Evolutionary conservation across 78 protist genomes (phyloP).

Genomic region (Reticulomyxa filosa): DNA sequence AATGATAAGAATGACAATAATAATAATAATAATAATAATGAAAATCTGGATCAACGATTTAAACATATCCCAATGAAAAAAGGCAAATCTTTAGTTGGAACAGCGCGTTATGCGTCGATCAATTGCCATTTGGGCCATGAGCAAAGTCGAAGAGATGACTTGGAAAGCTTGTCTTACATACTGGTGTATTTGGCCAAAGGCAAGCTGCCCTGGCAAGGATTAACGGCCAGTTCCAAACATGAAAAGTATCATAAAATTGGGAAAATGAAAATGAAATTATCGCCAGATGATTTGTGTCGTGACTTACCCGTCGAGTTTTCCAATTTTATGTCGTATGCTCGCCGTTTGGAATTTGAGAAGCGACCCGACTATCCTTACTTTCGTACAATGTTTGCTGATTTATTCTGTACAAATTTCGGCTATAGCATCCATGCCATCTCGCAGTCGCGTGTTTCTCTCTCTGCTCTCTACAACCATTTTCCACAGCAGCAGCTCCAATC

Average conservation of each 20-base stretch:
- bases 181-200: constrained; percentile 46
- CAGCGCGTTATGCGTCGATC: constrained; percentile 34
- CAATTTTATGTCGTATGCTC: constrained; percentile 30
- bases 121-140: constrained; percentile 41
- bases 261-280: constrained; percentile 5
- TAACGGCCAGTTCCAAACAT: constrained; percentile 7
- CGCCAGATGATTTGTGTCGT: constrained; percentile 9
- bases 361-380: constrained; percentile 51
- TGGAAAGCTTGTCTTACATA: constrained; percentile 59
- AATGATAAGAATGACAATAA: too few species aligned
- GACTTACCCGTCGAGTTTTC: constrained; percentile 39
- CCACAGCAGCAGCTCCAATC: too few species aligned
- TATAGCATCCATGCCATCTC: too few species aligned
- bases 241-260: not conserved
- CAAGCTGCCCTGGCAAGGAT: constrained; percentile 60
- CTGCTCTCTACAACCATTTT: too few species aligned
- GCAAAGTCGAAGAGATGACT: constrained; percentile 81
- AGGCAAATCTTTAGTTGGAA: too few species aligned
- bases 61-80: too few species aligned
- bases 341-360: constrained; percentile 37
- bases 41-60: too few species aligned
- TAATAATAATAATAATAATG: too few species aligned
- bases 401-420: too few species aligned
- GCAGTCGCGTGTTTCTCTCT: too few species aligned
- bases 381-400: constrained; percentile 36